Base-by-base conservation (phyloP, 2,329 filamentous ascomycete species). In the Cytospora piceae region DNA sequence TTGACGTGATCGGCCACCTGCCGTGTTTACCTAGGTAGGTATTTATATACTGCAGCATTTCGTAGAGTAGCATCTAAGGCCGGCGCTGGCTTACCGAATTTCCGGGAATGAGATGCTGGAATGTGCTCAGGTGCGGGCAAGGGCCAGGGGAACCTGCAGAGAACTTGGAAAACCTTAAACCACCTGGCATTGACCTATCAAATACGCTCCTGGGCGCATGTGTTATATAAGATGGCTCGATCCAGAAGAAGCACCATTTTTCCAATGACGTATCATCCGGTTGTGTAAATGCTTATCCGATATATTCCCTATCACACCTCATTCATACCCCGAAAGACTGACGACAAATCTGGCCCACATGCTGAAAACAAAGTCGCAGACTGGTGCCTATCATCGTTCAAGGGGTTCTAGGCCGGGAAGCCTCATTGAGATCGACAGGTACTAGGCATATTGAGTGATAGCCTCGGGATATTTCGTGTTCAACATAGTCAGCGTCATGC, bases 131-230 rank as follows among this genome's bases (percentile, higher is more conserved):
- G 27, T 29, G 22, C 34, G 34, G 34, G 11, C n/a, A n/a, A 5
- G 49, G 52, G 46, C 46, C 3, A 56, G 29, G 12, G 12, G 27
- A 24, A 27, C 31, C 22, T 46, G 61, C 39, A 39, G 20, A 7
- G 17, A 7, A 42, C 5, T 42, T 7, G 39, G 39, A 42, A 15
- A 15, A 42, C 3, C 39, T 42, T 15, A n/a, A 42, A 31, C 22
- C 39, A n/a, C n/a, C n/a, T n/a, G n/a, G n/a, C n/a, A 63, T 57
- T 57, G 53, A 27, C 53, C 53, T 63, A 57, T 63, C 61, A 63
- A 31, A n/a, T 49, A 1, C n/a, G 17, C 42, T 46, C 11, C 42
- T 17, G 3, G 3, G n/a, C 12, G n/a, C 46, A 49, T 49, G n/a
- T 49, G 46, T 49, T 14, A 49, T 22, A 4, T 12, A 7, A 22